Conservation (phyloP, 306 rosid species). For the Dryas drummondii region DNA sequence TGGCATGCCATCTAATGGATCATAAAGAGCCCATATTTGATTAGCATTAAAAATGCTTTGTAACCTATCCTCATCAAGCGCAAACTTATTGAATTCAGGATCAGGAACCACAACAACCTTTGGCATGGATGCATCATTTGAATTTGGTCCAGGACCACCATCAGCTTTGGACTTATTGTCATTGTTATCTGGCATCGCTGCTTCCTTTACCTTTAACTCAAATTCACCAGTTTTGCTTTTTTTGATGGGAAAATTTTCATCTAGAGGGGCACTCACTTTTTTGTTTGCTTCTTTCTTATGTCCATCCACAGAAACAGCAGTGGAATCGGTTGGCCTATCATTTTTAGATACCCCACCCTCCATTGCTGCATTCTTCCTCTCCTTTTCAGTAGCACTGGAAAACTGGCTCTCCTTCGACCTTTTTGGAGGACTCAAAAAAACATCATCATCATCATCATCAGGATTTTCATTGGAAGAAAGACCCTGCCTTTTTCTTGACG, state of each 20-base stretch:
- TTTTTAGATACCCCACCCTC: slow-evolving; percentile 24
- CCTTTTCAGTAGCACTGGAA: slow-evolving; percentile 23
- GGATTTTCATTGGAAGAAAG: slow-evolving; percentile 36
- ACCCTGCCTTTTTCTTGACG: slow-evolving; percentile 49
- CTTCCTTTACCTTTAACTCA: slow-evolving; percentile 27
- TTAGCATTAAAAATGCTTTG: slow-evolving; percentile 46
- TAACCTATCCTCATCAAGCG: slow-evolving; percentile 44
- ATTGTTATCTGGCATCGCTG: slow-evolving; percentile 32
- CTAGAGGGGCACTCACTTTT: slow-evolving; percentile 7
- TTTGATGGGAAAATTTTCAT: slow-evolving; percentile 29
- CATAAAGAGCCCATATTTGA: slow-evolving; percentile 83
- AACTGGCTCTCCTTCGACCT: slow-evolving; percentile 35
- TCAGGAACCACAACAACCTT: slow-evolving; percentile 44
- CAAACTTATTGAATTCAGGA: slow-evolving; percentile 68
- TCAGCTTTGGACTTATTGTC: slow-evolving; percentile 27
- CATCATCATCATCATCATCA: slow-evolving; percentile 31
- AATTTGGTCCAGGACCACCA: slow-evolving; percentile 20
- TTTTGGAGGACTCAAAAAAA: slow-evolving; percentile 42
- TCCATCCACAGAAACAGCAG: slow-evolving; percentile 20
- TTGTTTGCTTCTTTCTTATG: slow-evolving; percentile 24
- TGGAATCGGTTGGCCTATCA: slow-evolving; percentile 30
- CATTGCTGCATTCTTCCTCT: slow-evolving; percentile 31
- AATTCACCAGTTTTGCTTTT: slow-evolving; percentile 33
- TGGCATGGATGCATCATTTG: slow-evolving; percentile 26
- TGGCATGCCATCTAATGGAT: slow-evolving; percentile 66